A percentile compares a stretch with the other conserved stretches of the same genome.
These are phyloP conservation scores for Geosmithia morbida DNA, from an alignment of 2,329 filamentous ascomycete species.

Conservation along the genomic window DNA sequence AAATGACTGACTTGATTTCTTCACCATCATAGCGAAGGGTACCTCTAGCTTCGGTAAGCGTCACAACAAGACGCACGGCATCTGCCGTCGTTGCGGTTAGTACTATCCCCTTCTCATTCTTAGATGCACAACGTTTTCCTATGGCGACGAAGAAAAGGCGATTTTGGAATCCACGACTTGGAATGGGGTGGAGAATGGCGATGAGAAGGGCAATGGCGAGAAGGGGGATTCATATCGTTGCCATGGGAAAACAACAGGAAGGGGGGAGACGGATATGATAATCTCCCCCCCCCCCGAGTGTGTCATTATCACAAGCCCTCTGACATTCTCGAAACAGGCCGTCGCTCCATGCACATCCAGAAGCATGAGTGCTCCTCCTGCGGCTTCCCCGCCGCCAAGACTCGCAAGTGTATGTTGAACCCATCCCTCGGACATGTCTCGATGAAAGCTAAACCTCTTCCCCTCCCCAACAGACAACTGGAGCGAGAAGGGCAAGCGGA, in stretches of 20 bases:
- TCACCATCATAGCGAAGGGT: constrained; percentile 32
- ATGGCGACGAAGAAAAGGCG: neutral
- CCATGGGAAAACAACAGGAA: too few relatives aligned
- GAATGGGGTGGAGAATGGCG: neutral
- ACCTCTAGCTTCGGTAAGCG: constrained; percentile 46
- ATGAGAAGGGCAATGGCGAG: neutral
- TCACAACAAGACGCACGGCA: constrained; percentile 97
- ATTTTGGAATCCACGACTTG: neutral
- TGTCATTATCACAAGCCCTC: neutral
- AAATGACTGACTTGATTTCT: constrained; percentile 2
- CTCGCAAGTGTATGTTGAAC: constrained; percentile 84
- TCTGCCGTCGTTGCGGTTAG: constrained; percentile 97
- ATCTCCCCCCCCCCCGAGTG: too few relatives aligned
- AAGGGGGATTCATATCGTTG: too few relatives aligned
- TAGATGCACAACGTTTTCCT: neutral
- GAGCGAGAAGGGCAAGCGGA: constrained; percentile 99
- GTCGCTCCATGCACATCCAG: constrained; percentile 97
- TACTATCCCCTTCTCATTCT: constrained; percentile 14
- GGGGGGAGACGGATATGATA: neutral
- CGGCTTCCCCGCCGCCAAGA: constrained; percentile 96
- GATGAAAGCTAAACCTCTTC: neutral
- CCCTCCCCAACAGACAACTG: constrained; percentile 66
- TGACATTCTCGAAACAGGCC: constrained; percentile 39
- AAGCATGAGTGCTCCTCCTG: constrained; percentile 95
- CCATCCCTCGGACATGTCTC: neutral